These are phyloP conservation scores for Skeletonema menzelii DNA, from an alignment of 108 stramenopile species.

Conservation along the genomic window DNA sequence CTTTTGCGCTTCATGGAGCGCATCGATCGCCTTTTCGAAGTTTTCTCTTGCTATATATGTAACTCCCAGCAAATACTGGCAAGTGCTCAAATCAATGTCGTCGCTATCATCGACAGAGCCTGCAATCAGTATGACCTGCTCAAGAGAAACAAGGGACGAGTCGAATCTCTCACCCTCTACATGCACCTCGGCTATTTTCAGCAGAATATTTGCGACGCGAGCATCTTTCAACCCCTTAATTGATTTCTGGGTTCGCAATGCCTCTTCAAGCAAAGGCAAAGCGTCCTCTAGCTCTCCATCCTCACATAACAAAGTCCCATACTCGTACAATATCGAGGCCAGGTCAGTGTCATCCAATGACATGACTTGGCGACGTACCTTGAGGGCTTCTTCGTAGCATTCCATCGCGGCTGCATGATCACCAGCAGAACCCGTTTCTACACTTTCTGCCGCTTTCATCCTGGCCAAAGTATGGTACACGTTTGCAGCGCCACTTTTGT, in stretches of 20 bases:
- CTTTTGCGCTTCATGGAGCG: constrained; percentile 12
- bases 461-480: constrained; percentile 34
- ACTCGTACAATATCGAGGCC: constrained; percentile 38
- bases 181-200: constrained; percentile 30
- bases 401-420: constrained; percentile 40
- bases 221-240: constrained; percentile 29
- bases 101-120: constrained; percentile 6
- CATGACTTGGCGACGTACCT: constrained; percentile 39
- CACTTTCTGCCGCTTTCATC: constrained; percentile 23
- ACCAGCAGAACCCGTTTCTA: constrained; percentile 10
- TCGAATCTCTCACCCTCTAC: constrained; percentile 24
- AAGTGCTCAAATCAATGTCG: constrained; percentile 30
- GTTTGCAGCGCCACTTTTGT: constrained; percentile 25
- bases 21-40: constrained; percentile 27
- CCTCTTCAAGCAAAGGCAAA: constrained; percentile 43
- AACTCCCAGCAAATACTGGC: constrained; percentile 35
- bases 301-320: constrained; percentile 28
- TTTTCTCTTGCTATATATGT: constrained; percentile 38
- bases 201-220: constrained; percentile 33
- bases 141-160: constrained; percentile 40
- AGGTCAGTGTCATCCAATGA: constrained; percentile 44
- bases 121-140: constrained; percentile 40
- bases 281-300: constrained; percentile 23
- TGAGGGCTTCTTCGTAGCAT: constrained; percentile 44
- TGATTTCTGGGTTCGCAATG: constrained; percentile 35